phyloP scores from a whole-genome alignment of 148 eudicot species.

The Rhododendron kiyosumense region DNA sequence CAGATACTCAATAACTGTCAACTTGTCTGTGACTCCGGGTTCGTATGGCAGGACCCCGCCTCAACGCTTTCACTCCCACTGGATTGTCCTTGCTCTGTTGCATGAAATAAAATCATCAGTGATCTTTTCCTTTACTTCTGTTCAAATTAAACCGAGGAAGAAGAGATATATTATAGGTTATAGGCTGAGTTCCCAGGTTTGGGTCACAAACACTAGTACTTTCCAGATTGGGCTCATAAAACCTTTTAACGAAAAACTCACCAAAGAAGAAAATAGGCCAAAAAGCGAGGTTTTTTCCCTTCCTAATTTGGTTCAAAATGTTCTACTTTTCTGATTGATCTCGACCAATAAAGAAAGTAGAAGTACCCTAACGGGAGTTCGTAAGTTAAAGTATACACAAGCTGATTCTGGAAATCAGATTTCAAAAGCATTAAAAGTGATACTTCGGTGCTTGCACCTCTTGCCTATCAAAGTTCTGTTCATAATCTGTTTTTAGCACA shows the following conservation, averaged over 20 bases:
- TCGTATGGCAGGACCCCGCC: slow-evolving; percentile 43
- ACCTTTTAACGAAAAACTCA: not conserved
- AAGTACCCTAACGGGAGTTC: not conserved
- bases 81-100: slow-evolving; percentile 72
- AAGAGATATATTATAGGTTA: not conserved
- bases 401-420: not conserved
- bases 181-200: not conserved
- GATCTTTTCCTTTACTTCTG: not conserved
- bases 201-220: not conserved
- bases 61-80: slow-evolving; percentile 47
- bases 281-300: not conserved
- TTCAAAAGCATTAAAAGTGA: not conserved
- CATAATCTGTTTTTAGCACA: not conserved
- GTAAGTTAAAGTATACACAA: not conserved
- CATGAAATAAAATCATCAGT: slow-evolving; percentile 6
- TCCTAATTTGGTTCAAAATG: not conserved
- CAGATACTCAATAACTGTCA: slow-evolving; percentile 16
- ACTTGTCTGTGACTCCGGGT: slow-evolving; percentile 12
- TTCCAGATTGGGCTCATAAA: not conserved
- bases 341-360: not conserved
- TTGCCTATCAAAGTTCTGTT: not conserved
- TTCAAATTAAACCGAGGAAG: not conserved
- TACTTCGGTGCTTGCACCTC: not conserved
- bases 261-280: not conserved
- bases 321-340: not conserved